A percentile compares a stretch with the other conserved stretches of the same genome.
Evolutionary conservation across 768 basidiomycete species (phyloP).

Genomic region (Kwoniella botswanensis): DNA sequence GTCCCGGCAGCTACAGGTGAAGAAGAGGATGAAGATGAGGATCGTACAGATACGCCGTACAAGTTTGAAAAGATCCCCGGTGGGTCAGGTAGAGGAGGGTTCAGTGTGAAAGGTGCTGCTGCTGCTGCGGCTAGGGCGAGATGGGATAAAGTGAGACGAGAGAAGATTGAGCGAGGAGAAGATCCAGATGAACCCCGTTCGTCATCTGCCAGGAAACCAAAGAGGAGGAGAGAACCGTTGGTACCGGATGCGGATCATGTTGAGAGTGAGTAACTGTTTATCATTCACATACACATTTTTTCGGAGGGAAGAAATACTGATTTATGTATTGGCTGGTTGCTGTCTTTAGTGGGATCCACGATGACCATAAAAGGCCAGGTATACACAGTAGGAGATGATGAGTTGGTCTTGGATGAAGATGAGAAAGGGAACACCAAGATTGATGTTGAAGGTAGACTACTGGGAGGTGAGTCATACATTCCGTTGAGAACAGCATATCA

Average conservation of each 20-base stretch:
- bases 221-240: conserved; percentile 23
- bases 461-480: conserved; percentile 75
- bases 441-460: conserved; percentile 77
- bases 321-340: too few relatives aligned
- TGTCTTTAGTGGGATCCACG: conserved; percentile 27
- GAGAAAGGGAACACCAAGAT: conserved; percentile 90
- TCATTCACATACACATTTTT: neutral
- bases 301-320: neutral
- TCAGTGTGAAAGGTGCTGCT: conserved; percentile 48
- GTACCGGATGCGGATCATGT: conserved; percentile 29
- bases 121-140: conserved; percentile 54
- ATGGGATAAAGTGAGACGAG: conserved; percentile 59
- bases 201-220: conserved; percentile 21
- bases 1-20: conserved; percentile 3
- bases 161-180: conserved; percentile 57
- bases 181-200: conserved; percentile 41
- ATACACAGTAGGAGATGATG: conserved; percentile 84
- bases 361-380: conserved; percentile 68
- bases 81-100: conserved; percentile 56
- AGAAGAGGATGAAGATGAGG: conserved; percentile 26
- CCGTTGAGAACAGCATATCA: too few relatives aligned
- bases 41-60: conserved; percentile 41
- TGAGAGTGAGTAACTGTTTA: conserved; percentile 17
- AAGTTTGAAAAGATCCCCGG: conserved; percentile 45
- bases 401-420: conserved; percentile 81